phyloP scores from a whole-genome alignment of 345 rosid species.

The Salix udensis region DNA sequence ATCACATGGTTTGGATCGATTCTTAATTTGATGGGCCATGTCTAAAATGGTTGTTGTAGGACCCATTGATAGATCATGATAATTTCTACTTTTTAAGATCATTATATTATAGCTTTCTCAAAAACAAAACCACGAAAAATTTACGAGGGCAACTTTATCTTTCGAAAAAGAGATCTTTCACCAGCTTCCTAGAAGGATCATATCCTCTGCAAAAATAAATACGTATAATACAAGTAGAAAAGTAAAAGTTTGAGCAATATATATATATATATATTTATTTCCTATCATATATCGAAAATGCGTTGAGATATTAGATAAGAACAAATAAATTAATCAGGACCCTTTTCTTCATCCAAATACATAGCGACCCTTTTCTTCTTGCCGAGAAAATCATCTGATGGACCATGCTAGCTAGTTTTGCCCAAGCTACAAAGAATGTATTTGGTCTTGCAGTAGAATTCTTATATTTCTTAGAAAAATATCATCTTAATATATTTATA shows the following conservation, averaged over 20 bases:
- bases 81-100: conserved; percentile 1
- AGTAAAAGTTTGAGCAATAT: neutral
- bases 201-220: conserved; percentile 22
- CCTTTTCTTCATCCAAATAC: no score
- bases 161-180: conserved; percentile 35
- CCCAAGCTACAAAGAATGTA: no score
- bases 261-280: neutral
- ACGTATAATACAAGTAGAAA: conserved; percentile 7
- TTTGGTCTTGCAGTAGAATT: no score
- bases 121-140: neutral
- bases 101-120: conserved; percentile 10
- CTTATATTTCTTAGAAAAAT: no score
- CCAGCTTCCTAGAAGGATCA: conserved; percentile 43
- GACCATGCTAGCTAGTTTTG: no score
- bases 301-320: no score
- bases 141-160: conserved; percentile 16
- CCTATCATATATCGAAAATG: neutral
- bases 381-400: no score
- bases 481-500: no score
- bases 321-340: no score
- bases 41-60: conserved; percentile 6
- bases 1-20: conserved; percentile 12
- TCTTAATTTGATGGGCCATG: conserved; percentile 13
- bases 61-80: conserved; percentile 7
- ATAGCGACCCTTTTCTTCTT: no score